Conservation (phyloP, 768 basidiomycete species). For the Panellus pusillus region DNA sequence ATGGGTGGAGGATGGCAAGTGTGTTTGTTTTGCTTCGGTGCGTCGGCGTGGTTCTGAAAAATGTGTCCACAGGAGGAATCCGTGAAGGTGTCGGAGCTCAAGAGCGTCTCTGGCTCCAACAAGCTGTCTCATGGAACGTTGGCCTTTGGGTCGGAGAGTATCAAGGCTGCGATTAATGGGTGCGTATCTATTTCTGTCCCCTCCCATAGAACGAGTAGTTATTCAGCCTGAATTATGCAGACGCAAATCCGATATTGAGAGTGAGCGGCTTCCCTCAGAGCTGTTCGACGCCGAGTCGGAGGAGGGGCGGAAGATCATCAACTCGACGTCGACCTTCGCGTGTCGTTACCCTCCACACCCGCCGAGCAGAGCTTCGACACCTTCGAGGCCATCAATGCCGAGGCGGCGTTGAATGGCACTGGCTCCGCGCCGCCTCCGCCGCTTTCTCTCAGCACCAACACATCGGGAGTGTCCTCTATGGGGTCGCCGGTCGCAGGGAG, state of each 20-base stretch:
- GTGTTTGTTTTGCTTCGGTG: conserved; percentile 95
- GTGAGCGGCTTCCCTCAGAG: conserved; percentile 94
- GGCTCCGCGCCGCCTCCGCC: neutral
- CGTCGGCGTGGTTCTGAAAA: conserved; percentile 24
- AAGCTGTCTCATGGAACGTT: conserved; percentile 82
- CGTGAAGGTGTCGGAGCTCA: conserved; percentile 95
- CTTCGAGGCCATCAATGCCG: conserved; percentile 40
- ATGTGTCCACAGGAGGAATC: conserved; percentile 81
- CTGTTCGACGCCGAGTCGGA: conserved; percentile 80
- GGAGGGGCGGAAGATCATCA: conserved; percentile 68
- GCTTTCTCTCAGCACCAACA: conserved; percentile 3
- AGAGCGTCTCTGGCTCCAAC: conserved; percentile 76
- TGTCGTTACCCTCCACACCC: conserved; percentile 38
- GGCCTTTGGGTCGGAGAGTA: conserved; percentile 90
- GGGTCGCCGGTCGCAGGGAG: neutral
- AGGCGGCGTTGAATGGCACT: conserved; percentile 22
- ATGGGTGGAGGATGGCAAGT: conserved; percentile 93
- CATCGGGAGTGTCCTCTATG: too few relatives aligned
- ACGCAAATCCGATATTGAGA: conserved; percentile 89
- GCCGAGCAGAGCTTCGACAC: conserved; percentile 45
- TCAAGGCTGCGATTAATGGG: conserved; percentile 89
- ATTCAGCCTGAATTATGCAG: conserved; percentile 5
- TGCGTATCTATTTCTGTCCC: conserved; percentile 60
- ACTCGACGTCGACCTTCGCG: conserved; percentile 46
- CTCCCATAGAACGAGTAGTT: neutral